phyloP scores from a whole-genome alignment of 331 rosid species.

The Cydonia oblonga region DNA sequence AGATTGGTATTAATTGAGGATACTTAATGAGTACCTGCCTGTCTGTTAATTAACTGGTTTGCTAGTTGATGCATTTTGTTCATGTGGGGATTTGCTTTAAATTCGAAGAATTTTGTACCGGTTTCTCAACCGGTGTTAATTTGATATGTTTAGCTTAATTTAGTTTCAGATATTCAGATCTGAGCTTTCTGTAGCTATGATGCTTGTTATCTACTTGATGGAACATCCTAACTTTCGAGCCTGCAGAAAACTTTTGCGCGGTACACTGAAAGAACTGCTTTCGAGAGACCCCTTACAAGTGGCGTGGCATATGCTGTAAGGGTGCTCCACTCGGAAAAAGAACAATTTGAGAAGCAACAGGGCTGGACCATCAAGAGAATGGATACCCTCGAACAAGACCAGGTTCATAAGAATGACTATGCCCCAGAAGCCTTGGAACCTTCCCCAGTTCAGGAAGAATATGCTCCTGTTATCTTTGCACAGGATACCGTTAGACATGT shows the following conservation, averaged over 20 bases:
- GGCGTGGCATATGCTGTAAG: constrained; percentile 99
- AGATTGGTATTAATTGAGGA: background rate
- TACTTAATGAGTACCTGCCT: background rate
- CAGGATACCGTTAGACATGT: constrained; percentile 82
- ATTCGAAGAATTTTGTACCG: background rate
- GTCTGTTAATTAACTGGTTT: background rate
- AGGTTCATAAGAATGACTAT: constrained; percentile 62
- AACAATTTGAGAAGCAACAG: constrained; percentile 87
- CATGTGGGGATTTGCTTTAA: background rate
- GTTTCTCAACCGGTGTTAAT: background rate
- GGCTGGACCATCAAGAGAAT: constrained; percentile 94
- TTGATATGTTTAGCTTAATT: constrained; percentile 1
- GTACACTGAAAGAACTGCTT: constrained; percentile 89
- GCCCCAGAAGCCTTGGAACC: constrained; percentile 65
- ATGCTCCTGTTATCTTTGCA: constrained; percentile 94
- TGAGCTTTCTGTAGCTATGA: background rate
- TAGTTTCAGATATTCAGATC: constrained; percentile 8
- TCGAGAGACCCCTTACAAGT: constrained; percentile 95
- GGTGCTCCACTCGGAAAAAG: constrained; percentile 90
- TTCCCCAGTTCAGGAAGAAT: constrained; percentile 75
- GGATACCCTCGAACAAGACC: constrained; percentile 72
- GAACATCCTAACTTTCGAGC: constrained; percentile 29
- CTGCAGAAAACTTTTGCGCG: constrained; percentile 68
- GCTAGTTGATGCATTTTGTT: background rate
- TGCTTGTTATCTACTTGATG: constrained; percentile 1